These are phyloP conservation scores for Ceratocystiopsis minuta DNA, from an alignment of 2,329 filamentous ascomycete species.

Conservation along the genomic window DNA sequence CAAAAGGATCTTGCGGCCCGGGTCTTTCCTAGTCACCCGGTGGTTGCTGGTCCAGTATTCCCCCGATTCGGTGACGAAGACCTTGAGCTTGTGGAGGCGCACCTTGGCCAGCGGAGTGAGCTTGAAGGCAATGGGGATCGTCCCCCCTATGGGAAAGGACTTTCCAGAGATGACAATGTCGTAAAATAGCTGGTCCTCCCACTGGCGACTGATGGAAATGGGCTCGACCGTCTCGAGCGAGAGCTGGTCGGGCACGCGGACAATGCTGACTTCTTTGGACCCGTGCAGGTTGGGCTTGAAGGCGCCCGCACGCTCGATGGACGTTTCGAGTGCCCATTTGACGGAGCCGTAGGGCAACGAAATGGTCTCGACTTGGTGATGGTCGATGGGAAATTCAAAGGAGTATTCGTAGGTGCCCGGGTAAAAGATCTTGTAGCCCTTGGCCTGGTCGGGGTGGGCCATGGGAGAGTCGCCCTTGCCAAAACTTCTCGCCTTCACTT, in stretches of 20 bases:
- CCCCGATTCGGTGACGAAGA: slow-evolving; percentile 75
- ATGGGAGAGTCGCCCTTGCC: slow-evolving; percentile 57
- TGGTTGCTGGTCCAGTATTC: slow-evolving; percentile 83
- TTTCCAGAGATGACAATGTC: slow-evolving; percentile 94
- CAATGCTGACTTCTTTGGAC: slow-evolving; percentile 62
- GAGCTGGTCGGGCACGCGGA: slow-evolving; percentile 70
- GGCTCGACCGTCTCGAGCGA: slow-evolving; percentile 84
- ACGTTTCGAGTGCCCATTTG: slow-evolving; percentile 73
- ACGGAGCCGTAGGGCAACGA: slow-evolving; percentile 74
- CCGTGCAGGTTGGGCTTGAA: slow-evolving; percentile 81
- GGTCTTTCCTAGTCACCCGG: slow-evolving; percentile 68
- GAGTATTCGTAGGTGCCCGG: slow-evolving; percentile 51
- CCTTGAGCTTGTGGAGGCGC: slow-evolving; percentile 81
- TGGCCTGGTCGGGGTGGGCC: slow-evolving; percentile 38
- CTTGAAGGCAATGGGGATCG: slow-evolving; percentile 87
- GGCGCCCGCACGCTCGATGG: slow-evolving; percentile 69
- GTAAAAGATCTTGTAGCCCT: slow-evolving; percentile 72
- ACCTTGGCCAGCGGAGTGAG: slow-evolving; percentile 85
- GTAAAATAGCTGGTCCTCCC: slow-evolving; percentile 91
- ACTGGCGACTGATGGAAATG: slow-evolving; percentile 81
- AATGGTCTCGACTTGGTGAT: slow-evolving; percentile 74
- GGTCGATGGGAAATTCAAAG: slow-evolving; percentile 80
- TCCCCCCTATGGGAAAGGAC: slow-evolving; percentile 75
- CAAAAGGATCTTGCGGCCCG: slow-evolving; percentile 64
- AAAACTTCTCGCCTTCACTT: slow-evolving; percentile 71